phyloP scores from a whole-genome alignment of 192 early-diverging fungal species.

The Coemansia sp. region DNA sequence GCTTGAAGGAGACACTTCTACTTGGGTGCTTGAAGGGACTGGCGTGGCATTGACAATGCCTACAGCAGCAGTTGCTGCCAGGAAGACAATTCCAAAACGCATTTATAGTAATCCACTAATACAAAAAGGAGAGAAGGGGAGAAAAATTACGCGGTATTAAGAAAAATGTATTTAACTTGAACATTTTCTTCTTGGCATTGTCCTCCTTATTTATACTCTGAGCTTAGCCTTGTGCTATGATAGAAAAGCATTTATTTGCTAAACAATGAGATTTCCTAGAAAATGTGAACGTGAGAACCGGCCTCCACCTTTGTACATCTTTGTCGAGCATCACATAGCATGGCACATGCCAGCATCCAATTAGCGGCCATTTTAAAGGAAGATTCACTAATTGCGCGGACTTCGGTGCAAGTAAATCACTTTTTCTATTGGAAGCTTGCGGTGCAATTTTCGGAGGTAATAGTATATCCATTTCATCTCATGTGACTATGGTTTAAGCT shows the following conservation, averaged over 20 bases:
- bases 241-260: too few relatives aligned
- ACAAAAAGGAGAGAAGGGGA: slow-evolving; percentile 1
- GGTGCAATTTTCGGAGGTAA: slow-evolving; percentile 4
- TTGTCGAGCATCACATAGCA: background rate
- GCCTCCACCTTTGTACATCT: background rate
- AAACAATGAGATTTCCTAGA: too few relatives aligned
- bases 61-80: slow-evolving; percentile 32
- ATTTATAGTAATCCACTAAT: background rate
- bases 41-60: slow-evolving; percentile 29
- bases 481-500: background rate
- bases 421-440: background rate
- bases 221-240: too few relatives aligned
- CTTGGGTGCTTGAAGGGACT: slow-evolving; percentile 13
- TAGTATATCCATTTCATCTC: background rate
- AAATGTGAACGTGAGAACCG: slow-evolving; percentile 1
- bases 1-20: slow-evolving; percentile 2
- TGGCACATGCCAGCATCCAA: background rate
- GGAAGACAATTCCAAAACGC: slow-evolving; percentile 22
- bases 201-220: too few relatives aligned
- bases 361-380: slow-evolving; percentile 2
- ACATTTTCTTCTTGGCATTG: too few relatives aligned
- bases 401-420: background rate
- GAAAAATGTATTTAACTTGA: too few relatives aligned
- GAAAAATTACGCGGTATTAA: too few relatives aligned
- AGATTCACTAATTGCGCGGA: background rate